Base-by-base conservation (phyloP, 768 basidiomycete species). In the Pleurotus tuoliensis region DNA sequence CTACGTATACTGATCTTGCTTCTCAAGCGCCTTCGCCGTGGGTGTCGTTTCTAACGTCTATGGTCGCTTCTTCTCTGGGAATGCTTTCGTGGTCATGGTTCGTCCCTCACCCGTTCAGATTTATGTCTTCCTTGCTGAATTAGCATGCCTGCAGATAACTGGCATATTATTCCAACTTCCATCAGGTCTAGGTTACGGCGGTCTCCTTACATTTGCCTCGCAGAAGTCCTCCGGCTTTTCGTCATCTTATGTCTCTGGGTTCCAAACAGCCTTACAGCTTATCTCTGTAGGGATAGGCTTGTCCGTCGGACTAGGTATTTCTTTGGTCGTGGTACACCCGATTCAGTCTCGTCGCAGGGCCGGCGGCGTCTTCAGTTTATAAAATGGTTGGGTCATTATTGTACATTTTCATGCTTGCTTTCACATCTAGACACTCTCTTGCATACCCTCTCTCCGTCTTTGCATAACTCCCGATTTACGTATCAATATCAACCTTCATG, bases 91-190 rank as follows among this genome's bases (percentile, higher is more conserved):
- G 18, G 83, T 93, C 58, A 90, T 92, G 83, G 88, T 90, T 43
- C 37, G 78, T 69, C 12, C 3, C 47, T 20, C 30, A 34, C 9
- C 9, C 0, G 30, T 34, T 34, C 30, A 34, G 11, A 34, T 34
- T 9, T 9, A 9, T 4, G 8, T 34, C 8, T 34, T 34, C 3
- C 30, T 11, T 11, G 4, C n/a, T 12, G 24, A 27, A 37, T 25
- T 20, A 22, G 34, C 41, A 30, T 5, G 7, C 40, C 34, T 49
- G 73, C 55, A 76, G 74, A 86, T 90, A 60, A 89, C 87, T 0
- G 90, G 88, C 20, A 88, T 94, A 47, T 76, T 93, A 13, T 89
- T 93, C 73, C 92, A 94, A 71, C 78, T 94, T 1, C 92, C 91
- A 0, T 89, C 88, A 6, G 92, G 91, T 39, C 78, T 94, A 9